phyloP scores from a whole-genome alignment of 2,329 filamentous ascomycete species.

The Fusarium burgessii region DNA sequence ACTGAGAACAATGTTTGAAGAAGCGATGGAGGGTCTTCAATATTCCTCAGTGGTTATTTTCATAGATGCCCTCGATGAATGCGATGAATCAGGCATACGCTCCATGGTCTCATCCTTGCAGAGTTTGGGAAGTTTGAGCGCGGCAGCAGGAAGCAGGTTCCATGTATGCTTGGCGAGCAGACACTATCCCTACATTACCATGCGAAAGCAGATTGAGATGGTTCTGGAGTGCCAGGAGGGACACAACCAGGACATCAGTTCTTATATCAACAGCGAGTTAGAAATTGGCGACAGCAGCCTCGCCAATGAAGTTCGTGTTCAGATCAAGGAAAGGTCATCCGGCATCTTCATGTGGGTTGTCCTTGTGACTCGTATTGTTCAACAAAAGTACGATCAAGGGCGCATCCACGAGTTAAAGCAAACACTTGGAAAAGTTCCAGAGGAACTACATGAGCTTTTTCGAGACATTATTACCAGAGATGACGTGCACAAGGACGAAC shows the following conservation, averaged over 20 bases:
- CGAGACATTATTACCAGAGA: constrained; percentile 63
- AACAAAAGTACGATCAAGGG: constrained; percentile 49
- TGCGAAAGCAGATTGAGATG: constrained; percentile 45
- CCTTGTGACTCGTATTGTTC: constrained; percentile 55
- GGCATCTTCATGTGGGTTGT: constrained; percentile 60
- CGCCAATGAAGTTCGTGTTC: not conserved
- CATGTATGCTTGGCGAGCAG: constrained; percentile 59
- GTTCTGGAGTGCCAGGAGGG: constrained; percentile 44
- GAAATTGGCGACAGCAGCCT: not conserved
- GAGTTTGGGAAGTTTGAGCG: constrained; percentile 47
- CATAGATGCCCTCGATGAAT: constrained; percentile 62
- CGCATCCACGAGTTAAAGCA: constrained; percentile 39
- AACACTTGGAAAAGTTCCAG: constrained; percentile 52
- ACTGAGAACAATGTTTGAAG: not conserved
- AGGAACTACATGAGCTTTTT: constrained; percentile 60
- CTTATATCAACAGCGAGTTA: constrained; percentile 34
- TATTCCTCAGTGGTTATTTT: constrained; percentile 8
- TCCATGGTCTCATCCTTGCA: constrained; percentile 59
- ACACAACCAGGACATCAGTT: constrained; percentile 45
- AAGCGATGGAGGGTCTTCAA: not conserved
- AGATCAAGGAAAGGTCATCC: constrained; percentile 52
- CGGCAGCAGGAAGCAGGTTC: constrained; percentile 34
- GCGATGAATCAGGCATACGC: constrained; percentile 54
- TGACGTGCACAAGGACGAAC: constrained; percentile 51
- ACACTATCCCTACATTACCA: constrained; percentile 58